Conservation (phyloP, 208 protist genomes). For the Trypanosoma mega region DNA sequence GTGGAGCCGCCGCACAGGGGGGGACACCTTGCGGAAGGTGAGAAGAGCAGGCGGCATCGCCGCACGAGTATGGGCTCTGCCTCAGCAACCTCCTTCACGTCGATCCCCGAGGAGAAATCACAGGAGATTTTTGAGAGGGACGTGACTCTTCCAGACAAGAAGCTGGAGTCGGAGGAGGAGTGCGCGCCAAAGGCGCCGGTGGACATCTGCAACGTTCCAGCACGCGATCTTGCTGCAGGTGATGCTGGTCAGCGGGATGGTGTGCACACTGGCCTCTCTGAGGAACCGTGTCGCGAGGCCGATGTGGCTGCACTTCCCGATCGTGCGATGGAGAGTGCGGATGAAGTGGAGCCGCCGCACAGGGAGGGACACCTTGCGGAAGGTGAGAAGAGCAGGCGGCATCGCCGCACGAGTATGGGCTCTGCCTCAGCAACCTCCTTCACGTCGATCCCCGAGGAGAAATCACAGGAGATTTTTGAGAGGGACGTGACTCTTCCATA, state of each 20-base stretch:
- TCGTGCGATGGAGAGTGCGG: too few species aligned
- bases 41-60: neutral
- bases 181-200: slow-evolving; percentile 14
- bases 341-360: too few species aligned
- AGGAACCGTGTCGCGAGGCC: too few species aligned
- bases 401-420: neutral
- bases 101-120: neutral
- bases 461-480: neutral
- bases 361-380: too few species aligned
- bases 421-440: neutral
- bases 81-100: neutral
- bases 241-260: slow-evolving; percentile 29
- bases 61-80: neutral
- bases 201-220: too few species aligned
- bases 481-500: neutral
- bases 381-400: neutral
- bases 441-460: neutral
- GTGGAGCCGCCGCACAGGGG: too few species aligned
- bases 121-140: neutral
- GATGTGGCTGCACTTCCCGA: too few species aligned
- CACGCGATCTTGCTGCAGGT: slow-evolving; percentile 17
- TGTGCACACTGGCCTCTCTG: slow-evolving; percentile 20
- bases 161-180: slow-evolving; percentile 29
- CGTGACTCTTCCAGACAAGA: slow-evolving; percentile 6
- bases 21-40: too few species aligned